A percentile compares a stretch with the other conserved stretches of the same genome.
Evolutionary conservation across 805 yeast species (phyloP).

Genomic region (Kuraishia borneana): DNA sequence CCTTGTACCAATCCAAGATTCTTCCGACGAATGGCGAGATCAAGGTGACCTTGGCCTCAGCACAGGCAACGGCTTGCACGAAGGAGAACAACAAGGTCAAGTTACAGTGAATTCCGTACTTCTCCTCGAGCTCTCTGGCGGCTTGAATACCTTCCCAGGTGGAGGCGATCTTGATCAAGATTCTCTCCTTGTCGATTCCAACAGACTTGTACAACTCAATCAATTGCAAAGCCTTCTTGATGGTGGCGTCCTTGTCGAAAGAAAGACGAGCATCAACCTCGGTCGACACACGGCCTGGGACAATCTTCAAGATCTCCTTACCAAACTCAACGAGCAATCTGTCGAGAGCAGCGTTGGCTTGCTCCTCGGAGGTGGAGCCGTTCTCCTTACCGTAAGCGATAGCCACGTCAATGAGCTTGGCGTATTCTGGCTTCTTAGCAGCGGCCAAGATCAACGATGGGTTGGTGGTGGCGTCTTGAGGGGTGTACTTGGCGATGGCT

Average conservation of each 20-base stretch:
- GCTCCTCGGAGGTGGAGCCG: constrained; percentile 47
- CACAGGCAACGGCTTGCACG: constrained; percentile 97
- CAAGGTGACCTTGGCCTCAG: constrained; percentile 92
- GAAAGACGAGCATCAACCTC: constrained; percentile 99
- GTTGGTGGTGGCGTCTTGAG: constrained; percentile 99
- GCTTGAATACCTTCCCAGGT: constrained; percentile 99
- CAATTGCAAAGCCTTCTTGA: constrained; percentile 87
- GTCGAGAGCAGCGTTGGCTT: constrained; percentile 80
- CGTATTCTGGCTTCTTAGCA: constrained; percentile 79
- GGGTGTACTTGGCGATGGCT: constrained; percentile 91
- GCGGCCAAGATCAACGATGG: constrained; percentile 97
- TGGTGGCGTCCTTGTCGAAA: constrained; percentile 87
- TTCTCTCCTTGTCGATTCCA: constrained; percentile 83
- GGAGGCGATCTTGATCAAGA: constrained; percentile 92
- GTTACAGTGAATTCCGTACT: constrained; percentile 89
- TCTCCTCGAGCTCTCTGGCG: constrained; percentile 85
- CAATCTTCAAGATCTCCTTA: constrained; percentile 80
- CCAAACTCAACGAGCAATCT: constrained; percentile 94
- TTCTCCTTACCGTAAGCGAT: constrained; percentile 70
- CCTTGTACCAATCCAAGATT: constrained; percentile 97
- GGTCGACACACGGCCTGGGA: constrained; percentile 98
- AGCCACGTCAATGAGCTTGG: constrained; percentile 83
- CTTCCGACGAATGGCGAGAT: constrained; percentile 99
- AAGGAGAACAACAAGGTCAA: constrained; percentile 91
- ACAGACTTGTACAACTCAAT: constrained; percentile 75